These are phyloP conservation scores for Plantago rigida DNA, from an alignment of 305 asterid species.

Conservation along the genomic window DNA sequence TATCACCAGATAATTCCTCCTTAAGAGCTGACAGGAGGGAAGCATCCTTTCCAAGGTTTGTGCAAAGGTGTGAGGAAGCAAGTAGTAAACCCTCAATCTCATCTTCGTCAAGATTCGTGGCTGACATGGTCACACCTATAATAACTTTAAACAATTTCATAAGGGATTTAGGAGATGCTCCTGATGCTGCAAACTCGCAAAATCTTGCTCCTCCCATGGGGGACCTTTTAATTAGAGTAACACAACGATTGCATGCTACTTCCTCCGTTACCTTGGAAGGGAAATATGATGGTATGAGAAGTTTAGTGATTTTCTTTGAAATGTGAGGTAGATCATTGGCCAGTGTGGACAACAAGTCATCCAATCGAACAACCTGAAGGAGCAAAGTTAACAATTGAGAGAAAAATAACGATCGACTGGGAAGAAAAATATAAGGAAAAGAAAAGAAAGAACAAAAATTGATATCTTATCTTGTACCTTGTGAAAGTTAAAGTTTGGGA, in stretches of 20 bases:
- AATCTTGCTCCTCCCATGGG: conserved; percentile 85
- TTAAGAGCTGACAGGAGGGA: conserved; percentile 46
- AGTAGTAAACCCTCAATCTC: conserved; percentile 57
- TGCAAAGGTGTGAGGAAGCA: conserved; percentile 68
- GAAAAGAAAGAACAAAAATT: no score
- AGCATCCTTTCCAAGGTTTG: conserved; percentile 45
- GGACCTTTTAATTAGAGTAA: conserved; percentile 70
- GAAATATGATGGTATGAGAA: conserved; percentile 85
- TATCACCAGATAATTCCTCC: conserved; percentile 49
- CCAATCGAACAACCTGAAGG: conserved; percentile 65
- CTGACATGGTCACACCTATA: conserved; percentile 43
- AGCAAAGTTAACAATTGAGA: conserved; percentile 22
- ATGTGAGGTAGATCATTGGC: conserved; percentile 69
- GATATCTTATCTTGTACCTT: conserved; percentile 43
- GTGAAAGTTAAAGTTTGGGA: conserved; percentile 68
- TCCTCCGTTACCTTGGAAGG: conserved; percentile 58
- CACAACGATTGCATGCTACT: conserved; percentile 84
- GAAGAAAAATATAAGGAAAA: no score
- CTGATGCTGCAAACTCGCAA: conserved; percentile 72
- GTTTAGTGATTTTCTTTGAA: conserved; percentile 75
- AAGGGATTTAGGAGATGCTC: conserved; percentile 57
- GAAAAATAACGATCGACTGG: no score
- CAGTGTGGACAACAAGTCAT: conserved; percentile 52
- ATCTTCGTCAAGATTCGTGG: conserved; percentile 40
- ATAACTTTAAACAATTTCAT: conserved; percentile 52